Conservation (phyloP, 495 filamentous ascomycete genomes). For the Pseudotulostoma volvatum region DNA sequence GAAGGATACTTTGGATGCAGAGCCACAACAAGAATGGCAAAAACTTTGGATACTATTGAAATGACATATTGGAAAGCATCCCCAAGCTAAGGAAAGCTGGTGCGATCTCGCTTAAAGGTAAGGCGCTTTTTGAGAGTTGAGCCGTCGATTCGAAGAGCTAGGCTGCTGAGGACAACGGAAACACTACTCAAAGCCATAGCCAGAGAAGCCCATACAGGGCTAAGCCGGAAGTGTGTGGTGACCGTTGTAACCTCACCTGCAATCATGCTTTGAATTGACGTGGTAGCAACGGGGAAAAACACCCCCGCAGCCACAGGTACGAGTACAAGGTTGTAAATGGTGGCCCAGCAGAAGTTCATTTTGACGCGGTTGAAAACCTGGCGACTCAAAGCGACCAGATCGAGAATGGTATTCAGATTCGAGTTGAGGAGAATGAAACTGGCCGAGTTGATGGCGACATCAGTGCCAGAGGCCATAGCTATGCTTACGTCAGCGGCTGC, state of each 20-base stretch:
- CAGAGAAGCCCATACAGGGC: conserved; percentile 56
- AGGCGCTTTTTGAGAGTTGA: too few species aligned
- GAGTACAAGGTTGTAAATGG: conserved; percentile 66
- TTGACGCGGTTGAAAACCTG: conserved; percentile 64
- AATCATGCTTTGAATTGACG: conserved; percentile 24
- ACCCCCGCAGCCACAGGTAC: conserved; percentile 76
- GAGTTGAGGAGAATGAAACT: conserved; percentile 74
- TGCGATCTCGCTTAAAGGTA: too few species aligned
- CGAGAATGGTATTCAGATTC: conserved; percentile 51
- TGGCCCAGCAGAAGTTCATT: conserved; percentile 79
- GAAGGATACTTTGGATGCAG: too few species aligned
- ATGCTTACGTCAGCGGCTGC: conserved; percentile 68
- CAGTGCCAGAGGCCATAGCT: conserved; percentile 67
- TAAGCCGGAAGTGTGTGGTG: conserved; percentile 22
- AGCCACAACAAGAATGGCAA: too few species aligned
- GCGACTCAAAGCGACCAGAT: conserved; percentile 51
- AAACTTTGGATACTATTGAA: too few species aligned
- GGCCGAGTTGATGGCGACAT: conserved; percentile 68
- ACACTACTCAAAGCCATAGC: conserved; percentile 64
- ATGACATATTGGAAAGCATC: too few species aligned
- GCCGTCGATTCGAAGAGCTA: conserved; percentile 40
- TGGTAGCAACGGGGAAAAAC: conserved; percentile 49
- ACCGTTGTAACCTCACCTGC: conserved; percentile 6
- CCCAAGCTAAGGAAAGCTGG: too few species aligned
- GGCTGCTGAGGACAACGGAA: conserved; percentile 47